phyloP scores from a whole-genome alignment of 2,329 filamentous ascomycete species.

The Orbilia blumenaviensis region DNA sequence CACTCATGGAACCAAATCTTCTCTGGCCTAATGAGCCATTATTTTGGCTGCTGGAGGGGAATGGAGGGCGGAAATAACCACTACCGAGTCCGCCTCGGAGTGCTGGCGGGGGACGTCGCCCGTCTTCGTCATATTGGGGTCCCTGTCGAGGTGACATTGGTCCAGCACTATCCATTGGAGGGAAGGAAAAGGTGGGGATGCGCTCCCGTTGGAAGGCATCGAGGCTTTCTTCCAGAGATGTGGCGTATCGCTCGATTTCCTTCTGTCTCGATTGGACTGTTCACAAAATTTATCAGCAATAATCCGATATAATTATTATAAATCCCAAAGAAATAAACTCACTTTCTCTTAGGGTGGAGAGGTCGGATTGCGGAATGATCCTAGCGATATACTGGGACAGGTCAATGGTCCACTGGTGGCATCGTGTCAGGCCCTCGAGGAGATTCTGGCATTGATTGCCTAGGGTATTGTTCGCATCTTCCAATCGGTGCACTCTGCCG shows the following conservation, averaged over 20 bases:
- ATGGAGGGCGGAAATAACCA: conserved; percentile 69
- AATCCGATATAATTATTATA: conserved; percentile 56
- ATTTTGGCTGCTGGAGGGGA: conserved; percentile 27
- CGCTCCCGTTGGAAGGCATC: conserved; percentile 72
- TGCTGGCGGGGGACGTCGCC: conserved; percentile 74
- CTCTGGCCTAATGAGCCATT: conserved; percentile 64
- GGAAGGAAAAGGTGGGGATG: conserved; percentile 70
- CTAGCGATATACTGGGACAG: conserved; percentile 79
- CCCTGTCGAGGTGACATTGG: conserved; percentile 88
- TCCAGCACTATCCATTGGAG: conserved; percentile 72
- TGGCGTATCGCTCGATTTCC: conserved; percentile 71
- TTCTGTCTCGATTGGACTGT: conserved; percentile 69
- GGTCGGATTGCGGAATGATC: conserved; percentile 78
- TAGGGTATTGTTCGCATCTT: conserved; percentile 82
- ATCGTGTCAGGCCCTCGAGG: conserved; percentile 80
- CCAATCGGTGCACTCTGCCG: conserved; percentile 77
- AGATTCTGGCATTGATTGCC: conserved; percentile 82
- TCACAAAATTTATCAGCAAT: conserved; percentile 25
- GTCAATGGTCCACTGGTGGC: conserved; percentile 65
- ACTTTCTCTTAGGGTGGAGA: conserved; percentile 83
- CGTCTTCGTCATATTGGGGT: conserved; percentile 76
- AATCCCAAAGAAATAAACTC: conserved; percentile 66
- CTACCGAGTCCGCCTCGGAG: conserved; percentile 68
- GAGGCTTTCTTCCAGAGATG: conserved; percentile 70
- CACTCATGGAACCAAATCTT: conserved; percentile 82